Evolutionary conservation across 2,329 filamentous ascomycete genomes (phyloP), one percentile per base, ranked within the genome.

Genomic region (Metarhizium robertsii): DNA sequence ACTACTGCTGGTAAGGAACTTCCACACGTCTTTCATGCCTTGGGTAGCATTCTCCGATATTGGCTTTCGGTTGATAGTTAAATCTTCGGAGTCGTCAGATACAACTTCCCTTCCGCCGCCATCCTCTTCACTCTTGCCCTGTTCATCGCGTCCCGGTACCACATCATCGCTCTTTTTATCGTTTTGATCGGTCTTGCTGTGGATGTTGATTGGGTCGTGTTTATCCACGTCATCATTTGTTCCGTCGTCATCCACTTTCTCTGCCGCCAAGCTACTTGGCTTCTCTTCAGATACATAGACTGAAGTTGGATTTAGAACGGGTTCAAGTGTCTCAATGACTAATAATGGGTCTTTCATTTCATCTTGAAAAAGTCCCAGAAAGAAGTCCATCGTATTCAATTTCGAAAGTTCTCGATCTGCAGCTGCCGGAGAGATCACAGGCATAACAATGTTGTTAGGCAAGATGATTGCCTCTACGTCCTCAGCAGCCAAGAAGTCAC

Each of bases 311-410:
- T 96, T 92, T 5, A 99, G 76, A 10, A 99, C 88, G 4, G 94
- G 94, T 65, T 99, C 94, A 40, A 99, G 75, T 32, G 86, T 94
- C 65, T 96, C 91, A 57, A 99, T 96, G 20, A 96, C 83, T 5
- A 86, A 80, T 13, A 92, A 81, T 0, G 92, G 89, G 61, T 96
- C 86, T 50, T 86, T 84, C 57, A 86, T 81, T 56, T 94, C 87
- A 42, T 91, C 85, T 57, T 89, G 87, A 67, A 97, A 97, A 0
- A 99, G 81, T 42, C 86, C 89, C 52, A 91, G 79, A 70, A 99
- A 97, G 69, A 97, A 97, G 66, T 96, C 92, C 82, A 95, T 94
- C 0, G 92, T 97, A 14, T 90, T 96, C 38, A 97, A 79, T 64
- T 92, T 91, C 13, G 90, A 92, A 30, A 96, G 87, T 67, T 99